Base-by-base conservation (phyloP, 2,329 filamentous ascomycete genomes). In the Harringtonia aguacate region DNA sequence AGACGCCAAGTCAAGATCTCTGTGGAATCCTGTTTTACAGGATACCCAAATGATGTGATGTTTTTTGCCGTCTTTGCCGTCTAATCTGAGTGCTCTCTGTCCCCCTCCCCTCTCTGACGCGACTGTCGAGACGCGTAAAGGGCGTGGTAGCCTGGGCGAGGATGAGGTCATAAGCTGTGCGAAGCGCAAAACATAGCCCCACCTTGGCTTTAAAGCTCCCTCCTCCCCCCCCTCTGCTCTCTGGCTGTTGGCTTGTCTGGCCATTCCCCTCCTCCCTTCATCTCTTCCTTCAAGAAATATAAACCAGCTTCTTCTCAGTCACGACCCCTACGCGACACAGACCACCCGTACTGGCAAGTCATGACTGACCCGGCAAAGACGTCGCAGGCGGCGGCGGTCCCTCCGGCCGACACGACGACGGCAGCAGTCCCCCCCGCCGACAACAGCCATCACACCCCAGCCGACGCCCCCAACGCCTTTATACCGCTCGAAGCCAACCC, bases 401-500 rank as follows among this genome's bases (percentile, higher is more conserved):
- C n/a, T n/a, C 24, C 24, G 10, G 24, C 24, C 24, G 24, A 27
- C 24, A 10, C 24, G 24, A 10, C 24, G 7, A 6, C 30, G 14
- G 6, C 17, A 5, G 18, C 22, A n/a, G 24, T 36, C 27, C n/a
- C 31, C 13, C 33, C 9, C 15, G 21, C 30, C 18, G 1, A 21
- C 9, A 24, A 33, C 30, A 9, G 8, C n/a, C 20, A 43, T 18
- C 41, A 42, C 34, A 30, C 40, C 27, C 27, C 35, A 14, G 17
- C n/a, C 21, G 36, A 39, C 28, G 41, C 40, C 9, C 45, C 41
- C 36, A 29, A 40, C 18, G 65, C 73, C 56, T 79, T 79, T 63
- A 69, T 79, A 53, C 73, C 73, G 20, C 72, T 77, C 59, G 78
- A 82, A 57, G 78, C 77, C 54, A 95, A 95, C 68, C 89, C 92